Conservation (phyloP, 2,329 filamentous ascomycete species). For the Colletotrichum spaethianum region DNA sequence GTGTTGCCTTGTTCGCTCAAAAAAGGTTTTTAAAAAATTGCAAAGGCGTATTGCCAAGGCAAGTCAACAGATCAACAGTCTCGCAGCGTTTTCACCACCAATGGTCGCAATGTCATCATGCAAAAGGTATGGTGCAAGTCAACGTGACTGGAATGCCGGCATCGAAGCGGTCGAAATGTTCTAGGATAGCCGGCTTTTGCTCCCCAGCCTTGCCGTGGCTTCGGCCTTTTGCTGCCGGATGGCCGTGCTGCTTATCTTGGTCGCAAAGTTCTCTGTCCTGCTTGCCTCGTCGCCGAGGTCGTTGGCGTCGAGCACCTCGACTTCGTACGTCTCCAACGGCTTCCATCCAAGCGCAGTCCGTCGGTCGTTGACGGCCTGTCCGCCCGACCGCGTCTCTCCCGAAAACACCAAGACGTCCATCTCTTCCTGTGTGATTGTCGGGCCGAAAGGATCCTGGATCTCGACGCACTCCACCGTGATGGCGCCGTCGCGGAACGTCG, state of each 20-base stretch:
- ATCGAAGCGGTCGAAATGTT: not conserved
- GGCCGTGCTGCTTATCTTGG: slow-evolving; percentile 93
- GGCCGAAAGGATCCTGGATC: slow-evolving; percentile 90
- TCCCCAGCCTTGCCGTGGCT: slow-evolving; percentile 5
- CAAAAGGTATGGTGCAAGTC: not conserved
- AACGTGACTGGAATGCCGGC: not conserved
- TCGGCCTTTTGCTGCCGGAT: slow-evolving; percentile 71
- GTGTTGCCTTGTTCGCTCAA: not conserved
- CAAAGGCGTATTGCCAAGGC: too few relatives aligned
- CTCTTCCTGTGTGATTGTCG: slow-evolving; percentile 85
- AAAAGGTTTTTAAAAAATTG: too few relatives aligned
- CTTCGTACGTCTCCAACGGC: slow-evolving; percentile 84
- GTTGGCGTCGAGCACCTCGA: slow-evolving; percentile 85
- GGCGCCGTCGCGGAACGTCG: slow-evolving; percentile 69
- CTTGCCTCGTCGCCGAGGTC: slow-evolving; percentile 59
- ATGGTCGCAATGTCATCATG: not conserved
- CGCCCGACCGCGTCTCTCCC: slow-evolving; percentile 87
- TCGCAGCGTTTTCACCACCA: not conserved
- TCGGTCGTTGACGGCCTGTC: slow-evolving; percentile 88
- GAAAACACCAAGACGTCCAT: slow-evolving; percentile 90
- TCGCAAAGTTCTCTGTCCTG: slow-evolving; percentile 75
- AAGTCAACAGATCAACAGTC: too few relatives aligned
- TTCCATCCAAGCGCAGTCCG: slow-evolving; percentile 83
- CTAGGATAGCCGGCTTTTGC: slow-evolving; percentile 16
- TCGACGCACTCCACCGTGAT: slow-evolving; percentile 84